A percentile compares a stretch with the other conserved stretches of the same genome.
phyloP scores from a whole-genome alignment of 805 yeast species.

The Starmerella lactis-condensi region DNA sequence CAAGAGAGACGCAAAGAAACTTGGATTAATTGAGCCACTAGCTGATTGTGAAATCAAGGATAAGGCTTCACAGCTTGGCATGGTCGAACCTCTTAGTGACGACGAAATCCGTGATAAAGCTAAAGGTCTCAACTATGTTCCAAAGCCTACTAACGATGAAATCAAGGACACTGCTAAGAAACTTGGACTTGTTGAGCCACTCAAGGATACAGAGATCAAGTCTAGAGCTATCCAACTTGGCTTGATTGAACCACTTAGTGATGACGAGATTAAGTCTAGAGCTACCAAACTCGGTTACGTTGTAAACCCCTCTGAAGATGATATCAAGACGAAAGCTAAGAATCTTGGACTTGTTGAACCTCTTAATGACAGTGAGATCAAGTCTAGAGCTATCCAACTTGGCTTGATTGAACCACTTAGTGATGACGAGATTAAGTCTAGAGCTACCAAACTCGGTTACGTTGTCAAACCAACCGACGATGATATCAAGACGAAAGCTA shows the following conservation, averaged over 20 bases:
- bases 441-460: background rate
- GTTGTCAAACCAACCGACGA: slow-evolving; percentile 1
- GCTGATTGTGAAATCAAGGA: slow-evolving; percentile 4
- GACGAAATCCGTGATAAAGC: slow-evolving; percentile 27
- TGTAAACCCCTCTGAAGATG: background rate
- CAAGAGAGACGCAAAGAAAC: slow-evolving; percentile 52
- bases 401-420: slow-evolving; percentile 33
- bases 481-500: slow-evolving; percentile 7
- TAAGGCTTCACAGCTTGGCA: slow-evolving; percentile 7
- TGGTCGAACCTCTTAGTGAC: slow-evolving; percentile 3
- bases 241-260: slow-evolving; percentile 8
- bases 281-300: slow-evolving; percentile 1
- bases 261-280: slow-evolving; percentile 2
- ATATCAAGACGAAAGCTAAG: slow-evolving; percentile 2
- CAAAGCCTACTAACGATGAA: slow-evolving; percentile 17
- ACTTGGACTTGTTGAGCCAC: slow-evolving; percentile 2
- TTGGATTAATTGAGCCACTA: slow-evolving; percentile 45
- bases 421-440: slow-evolving; percentile 1
- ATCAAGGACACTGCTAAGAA: slow-evolving; percentile 26
- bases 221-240: slow-evolving; percentile 16
- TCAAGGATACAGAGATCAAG: slow-evolving; percentile 32
- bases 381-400: slow-evolving; percentile 28
- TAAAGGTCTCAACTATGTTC: slow-evolving; percentile 51
- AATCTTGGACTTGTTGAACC: slow-evolving; percentile 13
- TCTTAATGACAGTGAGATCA: slow-evolving; percentile 1